phyloP scores from a whole-genome alignment of 2,329 filamentous ascomycete genomes.

The Pseudogymnoascus sp. region DNA sequence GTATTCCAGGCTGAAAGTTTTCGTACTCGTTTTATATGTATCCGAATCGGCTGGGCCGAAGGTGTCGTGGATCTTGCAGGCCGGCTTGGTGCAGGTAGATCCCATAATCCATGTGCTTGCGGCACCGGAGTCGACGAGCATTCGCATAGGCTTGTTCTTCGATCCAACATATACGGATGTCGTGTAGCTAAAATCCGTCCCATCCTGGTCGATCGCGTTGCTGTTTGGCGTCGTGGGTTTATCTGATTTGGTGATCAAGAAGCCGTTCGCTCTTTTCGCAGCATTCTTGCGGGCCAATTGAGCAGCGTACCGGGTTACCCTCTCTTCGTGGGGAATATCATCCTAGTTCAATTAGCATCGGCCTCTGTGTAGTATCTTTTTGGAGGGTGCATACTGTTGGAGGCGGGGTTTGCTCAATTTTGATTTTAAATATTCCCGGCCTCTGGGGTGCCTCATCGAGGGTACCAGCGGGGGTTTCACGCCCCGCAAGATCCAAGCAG shows the following conservation, averaged over 20 bases:
- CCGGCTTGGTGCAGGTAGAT: constrained; percentile 52
- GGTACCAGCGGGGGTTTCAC: background rate
- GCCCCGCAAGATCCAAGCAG: constrained; percentile 9
- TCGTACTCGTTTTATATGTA: constrained; percentile 45
- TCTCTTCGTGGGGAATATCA: constrained; percentile 13
- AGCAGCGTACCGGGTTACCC: constrained; percentile 16
- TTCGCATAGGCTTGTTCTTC: constrained; percentile 42
- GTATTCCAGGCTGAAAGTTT: constrained; percentile 60
- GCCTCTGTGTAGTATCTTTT: background rate
- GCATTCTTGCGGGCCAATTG: constrained; percentile 14
- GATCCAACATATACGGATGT: constrained; percentile 49
- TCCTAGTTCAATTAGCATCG: constrained; percentile 6
- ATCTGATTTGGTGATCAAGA: constrained; percentile 19
- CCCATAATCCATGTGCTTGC: constrained; percentile 80
- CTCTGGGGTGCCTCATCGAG: constrained; percentile 2
- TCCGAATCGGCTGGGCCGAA: constrained; percentile 60
- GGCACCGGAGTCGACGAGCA: constrained; percentile 59
- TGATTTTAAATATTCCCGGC: constrained; percentile 12
- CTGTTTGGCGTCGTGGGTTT: constrained; percentile 39
- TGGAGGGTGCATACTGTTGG: background rate
- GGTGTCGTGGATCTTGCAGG: constrained; percentile 61
- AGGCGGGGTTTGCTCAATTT: constrained; percentile 6
- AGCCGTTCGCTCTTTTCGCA: constrained; percentile 19
- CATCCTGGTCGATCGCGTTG: constrained; percentile 53
- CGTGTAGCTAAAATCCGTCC: constrained; percentile 59